Evolutionary conservation across 202 grass and related monocot species (phyloP), one percentile per base, ranked within the genome.

Genomic region (Cymbopogon flexuosus): DNA sequence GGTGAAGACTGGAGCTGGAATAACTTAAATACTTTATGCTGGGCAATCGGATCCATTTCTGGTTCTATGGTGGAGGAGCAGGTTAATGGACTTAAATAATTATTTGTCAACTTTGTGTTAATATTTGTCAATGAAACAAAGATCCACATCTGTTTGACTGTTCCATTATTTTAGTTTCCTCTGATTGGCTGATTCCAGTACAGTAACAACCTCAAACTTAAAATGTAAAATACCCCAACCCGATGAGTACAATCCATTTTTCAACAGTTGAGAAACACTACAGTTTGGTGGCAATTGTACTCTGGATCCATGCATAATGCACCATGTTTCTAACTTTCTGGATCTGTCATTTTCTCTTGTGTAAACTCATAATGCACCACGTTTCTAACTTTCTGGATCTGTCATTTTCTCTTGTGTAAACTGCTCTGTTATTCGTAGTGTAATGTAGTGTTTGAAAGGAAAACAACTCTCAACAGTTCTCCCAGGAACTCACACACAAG

Each of bases 41-140:
- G 94, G 94, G 94, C 94, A 34, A 97, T 97, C 45, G 91, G 94
- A 74, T 97, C 94, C 61, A 97, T 97, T 85, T 97, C 94, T 76
- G 94, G 94, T 77, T 94, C 94, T 16, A 97, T 97, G 94, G 87
- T 92, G 75, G 94, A 97, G 92, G 94, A 97, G 75, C 94, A 97
- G 94, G 94, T 97, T n/a, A n/a, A 67, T 35, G 42, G 19, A 42
- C 35, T 61, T 21, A 16, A 23, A 35, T 36, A 10, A 21, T 36
- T 24, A 39, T 57, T 58, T 57, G 0, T 15, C 13, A n/a, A 58
- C 19, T 0, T 0, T 71, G 19, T 23, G 19, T 58, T 58, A 58
- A 59, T 59, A 59, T 24, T 59, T 24, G 1, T 59, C 56, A 39
- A 41, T 68, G 36, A 10, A 68, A n/a, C 8, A 68, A 68, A 39